phyloP scores from a whole-genome alignment of 2,329 filamentous ascomycete genomes.

The Neobulgaria alba region DNA sequence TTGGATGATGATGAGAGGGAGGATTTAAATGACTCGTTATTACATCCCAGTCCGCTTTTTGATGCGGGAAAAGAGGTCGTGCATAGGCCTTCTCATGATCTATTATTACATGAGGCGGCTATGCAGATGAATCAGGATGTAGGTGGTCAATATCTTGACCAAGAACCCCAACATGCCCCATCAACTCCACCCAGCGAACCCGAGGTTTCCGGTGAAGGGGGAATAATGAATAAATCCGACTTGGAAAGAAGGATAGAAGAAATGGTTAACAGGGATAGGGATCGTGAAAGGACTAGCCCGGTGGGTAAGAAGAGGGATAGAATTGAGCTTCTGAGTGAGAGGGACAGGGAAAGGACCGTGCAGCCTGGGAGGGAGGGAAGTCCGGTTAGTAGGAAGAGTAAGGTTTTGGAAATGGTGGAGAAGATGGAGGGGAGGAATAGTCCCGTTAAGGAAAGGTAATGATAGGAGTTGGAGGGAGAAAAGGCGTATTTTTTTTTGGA shows the following conservation, averaged over 20 bases:
- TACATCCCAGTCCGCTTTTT: background rate
- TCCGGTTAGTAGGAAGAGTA: slow-evolving; percentile 9
- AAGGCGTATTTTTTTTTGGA: no score
- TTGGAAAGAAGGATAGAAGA: background rate
- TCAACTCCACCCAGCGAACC: background rate
- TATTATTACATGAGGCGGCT: no score
- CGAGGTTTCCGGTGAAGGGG: background rate
- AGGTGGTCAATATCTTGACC: no score
- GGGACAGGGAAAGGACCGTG: slow-evolving; percentile 5
- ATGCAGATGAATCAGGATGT: no score
- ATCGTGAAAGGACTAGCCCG: slow-evolving; percentile 5
- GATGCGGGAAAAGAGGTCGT: background rate
- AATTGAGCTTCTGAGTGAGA: background rate
- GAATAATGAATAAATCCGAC: background rate
- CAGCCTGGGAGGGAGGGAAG: slow-evolving; percentile 1
- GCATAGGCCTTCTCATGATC: no score
- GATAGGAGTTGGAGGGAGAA: no score
- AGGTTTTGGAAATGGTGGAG: slow-evolving; percentile 23
- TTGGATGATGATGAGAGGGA: no score
- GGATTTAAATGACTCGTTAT: no score
- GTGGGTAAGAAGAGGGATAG: slow-evolving; percentile 3
- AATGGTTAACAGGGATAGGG: slow-evolving; percentile 3
- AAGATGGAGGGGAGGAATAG: slow-evolving; percentile 18
- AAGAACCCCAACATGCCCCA: no score
- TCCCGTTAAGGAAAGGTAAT: no score